A percentile compares a stretch with the other conserved stretches of the same genome.
phyloP scores from a whole-genome alignment of 2,329 filamentous ascomycete genomes.

The Emergomyces orientalis region DNA sequence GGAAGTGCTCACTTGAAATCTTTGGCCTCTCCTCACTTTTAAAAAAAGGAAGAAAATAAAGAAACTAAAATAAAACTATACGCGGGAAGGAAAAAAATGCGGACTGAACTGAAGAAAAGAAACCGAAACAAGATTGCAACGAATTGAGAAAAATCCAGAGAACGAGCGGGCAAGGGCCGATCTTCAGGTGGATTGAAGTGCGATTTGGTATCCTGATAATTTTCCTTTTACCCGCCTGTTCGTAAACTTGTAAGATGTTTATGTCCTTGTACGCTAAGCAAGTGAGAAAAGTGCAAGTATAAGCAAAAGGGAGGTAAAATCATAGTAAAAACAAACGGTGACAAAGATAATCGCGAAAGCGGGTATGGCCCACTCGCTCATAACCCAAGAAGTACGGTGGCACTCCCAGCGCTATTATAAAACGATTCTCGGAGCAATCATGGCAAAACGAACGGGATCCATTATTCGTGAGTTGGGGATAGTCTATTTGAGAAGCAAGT shows the following conservation, averaged over 20 bases:
- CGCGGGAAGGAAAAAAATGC: background rate
- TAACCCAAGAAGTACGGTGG: background rate
- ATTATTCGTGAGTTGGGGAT: slow-evolving; percentile 6
- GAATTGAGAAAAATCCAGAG: background rate
- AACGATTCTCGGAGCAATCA: slow-evolving; percentile 1
- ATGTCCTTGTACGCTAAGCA: background rate
- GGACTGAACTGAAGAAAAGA: background rate
- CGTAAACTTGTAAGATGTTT: background rate
- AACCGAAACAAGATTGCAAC: background rate
- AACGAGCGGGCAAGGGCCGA: background rate
- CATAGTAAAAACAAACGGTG: background rate
- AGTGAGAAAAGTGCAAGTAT: background rate
- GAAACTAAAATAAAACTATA: background rate
- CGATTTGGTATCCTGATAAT: slow-evolving; percentile 1
- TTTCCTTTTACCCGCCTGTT: background rate
- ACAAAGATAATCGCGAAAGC: background rate
- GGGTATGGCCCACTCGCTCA: background rate
- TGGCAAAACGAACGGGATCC: background rate
- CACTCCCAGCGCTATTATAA: background rate
- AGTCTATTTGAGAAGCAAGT: slow-evolving; percentile 5
- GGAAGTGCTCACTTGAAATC: background rate
- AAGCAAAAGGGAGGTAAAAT: background rate
- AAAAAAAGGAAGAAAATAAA: background rate
- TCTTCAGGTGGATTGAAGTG: background rate
- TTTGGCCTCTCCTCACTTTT: background rate